phyloP scores from a whole-genome alignment of 2,329 filamentous ascomycete genomes.

The Fusarium nanum region DNA sequence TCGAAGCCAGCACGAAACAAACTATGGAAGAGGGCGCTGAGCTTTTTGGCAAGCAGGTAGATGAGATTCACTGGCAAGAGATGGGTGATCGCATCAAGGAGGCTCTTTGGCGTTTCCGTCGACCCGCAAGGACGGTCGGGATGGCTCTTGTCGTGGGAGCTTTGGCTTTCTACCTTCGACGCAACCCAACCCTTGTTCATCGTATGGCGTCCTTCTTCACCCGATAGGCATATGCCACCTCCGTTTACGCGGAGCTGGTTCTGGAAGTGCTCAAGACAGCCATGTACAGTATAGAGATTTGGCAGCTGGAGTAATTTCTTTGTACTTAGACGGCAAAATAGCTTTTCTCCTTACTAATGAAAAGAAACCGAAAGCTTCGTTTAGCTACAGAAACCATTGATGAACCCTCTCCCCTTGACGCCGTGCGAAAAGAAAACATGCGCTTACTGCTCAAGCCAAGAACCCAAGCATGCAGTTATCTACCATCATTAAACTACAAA shows the following conservation, averaged over 20 bases:
- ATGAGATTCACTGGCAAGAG: slow-evolving; percentile 77
- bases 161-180: slow-evolving; percentile 75
- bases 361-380: slow-evolving; percentile 16
- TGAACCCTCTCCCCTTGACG: slow-evolving; percentile 38
- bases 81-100: slow-evolving; percentile 46
- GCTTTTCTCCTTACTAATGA: slow-evolving; percentile 5
- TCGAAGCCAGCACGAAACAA: slow-evolving; percentile 62
- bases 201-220: slow-evolving; percentile 46
- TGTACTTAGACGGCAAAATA: slow-evolving; percentile 17
- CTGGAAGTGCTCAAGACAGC: not conserved
- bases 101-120: slow-evolving; percentile 72
- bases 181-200: slow-evolving; percentile 52
- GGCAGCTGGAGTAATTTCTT: not conserved
- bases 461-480: slow-evolving; percentile 15
- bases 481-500: slow-evolving; percentile 4
- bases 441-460: slow-evolving; percentile 26
- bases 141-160: slow-evolving; percentile 75
- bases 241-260: not conserved
- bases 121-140: slow-evolving; percentile 70
- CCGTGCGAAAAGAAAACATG: slow-evolving; percentile 42
- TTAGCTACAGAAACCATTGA: slow-evolving; percentile 26
- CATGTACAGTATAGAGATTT: slow-evolving; percentile 19
- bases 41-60: slow-evolving; percentile 77
- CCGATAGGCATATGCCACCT: slow-evolving; percentile 17
- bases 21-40: slow-evolving; percentile 72